Conservation (phyloP, 208 protist species). For the Leishmania turanica region DNA sequence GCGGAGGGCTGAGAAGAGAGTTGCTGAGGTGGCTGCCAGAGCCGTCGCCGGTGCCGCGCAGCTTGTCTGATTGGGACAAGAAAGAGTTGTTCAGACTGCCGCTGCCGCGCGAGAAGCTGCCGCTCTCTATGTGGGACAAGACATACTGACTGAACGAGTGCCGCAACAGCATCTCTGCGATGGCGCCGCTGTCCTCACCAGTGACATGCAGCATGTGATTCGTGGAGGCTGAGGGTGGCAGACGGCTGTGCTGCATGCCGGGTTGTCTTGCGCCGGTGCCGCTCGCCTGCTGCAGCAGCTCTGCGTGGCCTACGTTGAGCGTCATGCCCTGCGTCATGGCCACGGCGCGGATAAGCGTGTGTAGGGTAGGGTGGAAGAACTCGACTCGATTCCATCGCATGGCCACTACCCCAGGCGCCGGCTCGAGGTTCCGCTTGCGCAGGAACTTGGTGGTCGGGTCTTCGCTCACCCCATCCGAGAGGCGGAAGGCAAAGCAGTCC, state of each 20-base stretch:
- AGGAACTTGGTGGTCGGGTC: constrained; percentile 51
- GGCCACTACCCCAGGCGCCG: constrained; percentile 42
- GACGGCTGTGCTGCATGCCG: neutral
- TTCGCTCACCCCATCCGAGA: constrained; percentile 41
- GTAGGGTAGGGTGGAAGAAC: constrained; percentile 54
- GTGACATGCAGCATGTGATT: neutral
- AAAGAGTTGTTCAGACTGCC: constrained; percentile 15
- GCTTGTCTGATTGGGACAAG: neutral
- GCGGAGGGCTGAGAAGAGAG: neutral
- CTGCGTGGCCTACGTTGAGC: constrained; percentile 11
- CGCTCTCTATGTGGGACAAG: constrained; percentile 36
- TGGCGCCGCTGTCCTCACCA: neutral
- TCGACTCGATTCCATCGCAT: constrained; percentile 73
- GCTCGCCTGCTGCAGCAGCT: neutral
- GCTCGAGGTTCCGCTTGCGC: constrained; percentile 44
- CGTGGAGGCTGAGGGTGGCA: neutral
- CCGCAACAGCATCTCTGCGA: neutral
- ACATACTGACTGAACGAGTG: constrained; percentile 36
- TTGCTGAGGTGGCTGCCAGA: neutral
- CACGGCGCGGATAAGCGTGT: constrained; percentile 44
- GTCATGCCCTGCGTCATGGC: constrained; percentile 43
- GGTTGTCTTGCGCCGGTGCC: neutral
- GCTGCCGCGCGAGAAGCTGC: constrained; percentile 33
- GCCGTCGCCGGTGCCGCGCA: neutral
- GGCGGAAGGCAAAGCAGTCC: constrained; percentile 54